Conservation (phyloP, 352 stramenopile species). For the Phytophthora fragariae region DNA sequence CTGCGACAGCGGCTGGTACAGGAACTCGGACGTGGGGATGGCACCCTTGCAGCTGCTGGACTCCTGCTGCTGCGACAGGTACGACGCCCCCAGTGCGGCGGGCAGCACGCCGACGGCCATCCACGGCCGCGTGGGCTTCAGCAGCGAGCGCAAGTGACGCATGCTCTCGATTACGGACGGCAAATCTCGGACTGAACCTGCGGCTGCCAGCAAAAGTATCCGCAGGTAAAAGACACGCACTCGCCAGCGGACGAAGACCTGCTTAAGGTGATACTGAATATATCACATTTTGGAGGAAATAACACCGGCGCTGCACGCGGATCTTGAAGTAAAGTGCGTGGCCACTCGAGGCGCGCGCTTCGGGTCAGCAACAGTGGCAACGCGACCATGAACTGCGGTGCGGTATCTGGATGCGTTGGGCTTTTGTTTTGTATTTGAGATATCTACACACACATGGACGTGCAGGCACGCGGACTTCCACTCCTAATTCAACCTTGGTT, state of each 20-base stretch:
- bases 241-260: no score
- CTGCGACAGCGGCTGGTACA: slow-evolving; percentile 70
- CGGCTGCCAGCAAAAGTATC: slow-evolving; percentile 29
- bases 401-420: background rate
- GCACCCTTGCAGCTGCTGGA: slow-evolving; percentile 51
- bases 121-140: slow-evolving; percentile 38
- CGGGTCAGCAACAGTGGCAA: background rate
- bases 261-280: no score
- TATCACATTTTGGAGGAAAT: background rate
- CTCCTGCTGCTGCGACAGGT: slow-evolving; percentile 28
- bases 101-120: slow-evolving; percentile 29
- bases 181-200: slow-evolving; percentile 42
- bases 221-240: slow-evolving; percentile 29
- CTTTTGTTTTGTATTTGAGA: background rate
- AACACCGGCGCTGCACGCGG: background rate
- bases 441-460: slow-evolving; percentile 32
- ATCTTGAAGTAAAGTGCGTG: slow-evolving; percentile 16
- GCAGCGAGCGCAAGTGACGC: slow-evolving; percentile 28
- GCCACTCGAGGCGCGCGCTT: background rate
- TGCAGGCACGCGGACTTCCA: no score
- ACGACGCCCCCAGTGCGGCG: slow-evolving; percentile 30
- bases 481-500: no score
- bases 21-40: slow-evolving; percentile 56
- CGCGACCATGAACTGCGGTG: background rate
- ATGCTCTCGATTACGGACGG: slow-evolving; percentile 8